Percentiles rank a stretch among this genome's conserved stretches.
phyloP scores from a whole-genome alignment of 228 moss, liverwort and hornwort species.

The Sphagnum magellanicum region DNA sequence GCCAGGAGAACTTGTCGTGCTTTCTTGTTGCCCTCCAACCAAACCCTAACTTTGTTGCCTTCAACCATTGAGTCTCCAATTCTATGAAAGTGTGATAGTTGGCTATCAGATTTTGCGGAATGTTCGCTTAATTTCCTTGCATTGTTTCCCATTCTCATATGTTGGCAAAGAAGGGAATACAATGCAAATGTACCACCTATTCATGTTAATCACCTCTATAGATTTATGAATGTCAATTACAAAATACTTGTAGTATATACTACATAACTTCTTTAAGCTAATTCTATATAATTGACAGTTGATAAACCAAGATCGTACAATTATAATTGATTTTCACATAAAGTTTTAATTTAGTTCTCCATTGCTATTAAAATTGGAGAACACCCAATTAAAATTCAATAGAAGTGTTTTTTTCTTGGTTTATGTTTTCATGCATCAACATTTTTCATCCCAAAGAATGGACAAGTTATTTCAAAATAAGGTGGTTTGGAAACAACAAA shows the following conservation, averaged over 20 bases:
- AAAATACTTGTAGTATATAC: too few relatives aligned
- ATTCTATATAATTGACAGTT: too few relatives aligned
- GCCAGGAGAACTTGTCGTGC: constrained; percentile 30
- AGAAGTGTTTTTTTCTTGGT: background rate
- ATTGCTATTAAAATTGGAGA: background rate
- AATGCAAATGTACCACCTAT: constrained; percentile 55
- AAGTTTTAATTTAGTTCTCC: background rate
- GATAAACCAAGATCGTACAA: too few relatives aligned
- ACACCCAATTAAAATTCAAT: background rate
- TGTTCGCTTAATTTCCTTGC: constrained; percentile 31
- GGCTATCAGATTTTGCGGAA: constrained; percentile 22
- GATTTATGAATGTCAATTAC: background rate
- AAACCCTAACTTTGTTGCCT: constrained; percentile 16
- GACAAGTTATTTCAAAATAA: background rate
- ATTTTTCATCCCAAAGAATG: background rate
- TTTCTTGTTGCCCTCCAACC: constrained; percentile 21
- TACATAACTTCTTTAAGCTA: too few relatives aligned
- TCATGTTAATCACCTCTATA: background rate
- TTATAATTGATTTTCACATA: too few relatives aligned
- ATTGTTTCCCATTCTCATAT: constrained; percentile 27
- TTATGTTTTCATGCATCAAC: background rate
- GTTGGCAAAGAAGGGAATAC: constrained; percentile 44
- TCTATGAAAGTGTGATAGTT: constrained; percentile 37
- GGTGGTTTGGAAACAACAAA: background rate
- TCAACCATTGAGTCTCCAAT: constrained; percentile 23